Evolutionary conservation across 2,329 filamentous ascomycete species (phyloP), one percentile per base, ranked within the genome.

Genomic region (Allantophomopsis lycopodina): DNA sequence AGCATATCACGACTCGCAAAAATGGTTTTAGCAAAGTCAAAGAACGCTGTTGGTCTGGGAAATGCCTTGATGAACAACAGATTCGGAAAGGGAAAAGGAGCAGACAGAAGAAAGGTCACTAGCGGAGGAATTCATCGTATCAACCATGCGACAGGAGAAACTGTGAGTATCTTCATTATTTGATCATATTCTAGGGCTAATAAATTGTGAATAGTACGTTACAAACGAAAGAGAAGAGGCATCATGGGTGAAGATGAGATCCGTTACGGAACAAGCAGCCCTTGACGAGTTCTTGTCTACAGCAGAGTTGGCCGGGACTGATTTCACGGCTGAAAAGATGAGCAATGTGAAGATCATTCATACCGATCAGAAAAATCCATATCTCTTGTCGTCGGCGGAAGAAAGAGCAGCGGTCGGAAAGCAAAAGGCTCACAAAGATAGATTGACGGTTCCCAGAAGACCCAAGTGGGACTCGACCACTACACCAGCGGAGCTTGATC

Each of bases 281-380:
- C 76, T 98, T 45, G 91, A 98, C 60, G 91, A 98, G 61, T 98
- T 98, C 60, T 68, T 98, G 47, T 84, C 83, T 42, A 98, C 91
- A 2, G 93, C 91, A 46, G 88, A 96, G 64, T 68, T 98, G 50
- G 91, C 91, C n/a, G 89, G 87, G 48, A 98, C 91, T 49, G 91
- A 98, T 59, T 98, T 98, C 61, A 96, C 89, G 1, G 93, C 91
- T 20, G 88, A 96, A 68, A 96, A 96, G 72, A 83, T 94, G 76
- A 96, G 89, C 64, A 96, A 93, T 56, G 83, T 96, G 62, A 95
- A 95, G 68, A 95, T 98, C 57, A 95, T 98, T 50, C 91, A 98
- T 59, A 81, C 80, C 49, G 87, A 95, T 59, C 88, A 95, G 64
- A 85, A 83, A 65, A 98, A 98, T 60, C 91, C 91, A 0, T 98